Conservation (phyloP, 1,139 yeast species). For the Geotrichum reessii region DNA sequence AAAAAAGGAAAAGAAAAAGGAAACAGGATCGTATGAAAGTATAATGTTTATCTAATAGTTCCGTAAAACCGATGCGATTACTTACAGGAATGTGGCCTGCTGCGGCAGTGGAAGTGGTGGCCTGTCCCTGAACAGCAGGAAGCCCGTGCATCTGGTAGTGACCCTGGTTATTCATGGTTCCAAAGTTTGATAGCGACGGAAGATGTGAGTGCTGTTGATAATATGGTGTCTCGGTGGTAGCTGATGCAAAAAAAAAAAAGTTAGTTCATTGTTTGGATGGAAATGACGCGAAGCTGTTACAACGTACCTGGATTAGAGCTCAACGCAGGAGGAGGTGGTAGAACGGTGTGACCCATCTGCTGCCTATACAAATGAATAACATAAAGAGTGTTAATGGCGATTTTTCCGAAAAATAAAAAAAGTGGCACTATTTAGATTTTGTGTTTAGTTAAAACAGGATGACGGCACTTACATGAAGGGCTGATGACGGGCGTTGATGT, state of each 20-base stretch:
- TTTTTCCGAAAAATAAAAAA: neutral
- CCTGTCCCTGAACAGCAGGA: slow-evolving; percentile 26
- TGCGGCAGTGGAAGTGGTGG: slow-evolving; percentile 20
- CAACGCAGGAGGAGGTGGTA: slow-evolving; percentile 32
- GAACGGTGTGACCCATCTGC: slow-evolving; percentile 30
- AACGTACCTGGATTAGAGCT: slow-evolving; percentile 23
- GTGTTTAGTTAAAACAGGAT: neutral
- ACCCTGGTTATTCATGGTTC: slow-evolving; percentile 5
- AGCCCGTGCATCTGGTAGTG: slow-evolving; percentile 18
- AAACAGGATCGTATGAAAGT: neutral
- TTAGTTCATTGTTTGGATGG: neutral
- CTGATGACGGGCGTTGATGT: slow-evolving; percentile 10
- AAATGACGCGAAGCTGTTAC: neutral
- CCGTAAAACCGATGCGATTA: neutral
- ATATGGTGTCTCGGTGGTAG: slow-evolving; percentile 27
- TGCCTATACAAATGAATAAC: slow-evolving; percentile 21
- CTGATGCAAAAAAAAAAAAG: neutral
- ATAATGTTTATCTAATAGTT: neutral
- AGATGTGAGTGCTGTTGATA: slow-evolving; percentile 43
- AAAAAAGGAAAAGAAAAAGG: too few species aligned
- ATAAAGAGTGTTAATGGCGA: too few species aligned
- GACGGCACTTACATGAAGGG: slow-evolving; percentile 24
- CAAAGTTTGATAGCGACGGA: slow-evolving; percentile 45
- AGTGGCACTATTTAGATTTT: neutral
- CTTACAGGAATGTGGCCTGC: slow-evolving; percentile 14